These are phyloP conservation scores for Cymbopogon flexuosus DNA, from an alignment of 202 grass and related monocot species.

Conservation along the genomic window DNA sequence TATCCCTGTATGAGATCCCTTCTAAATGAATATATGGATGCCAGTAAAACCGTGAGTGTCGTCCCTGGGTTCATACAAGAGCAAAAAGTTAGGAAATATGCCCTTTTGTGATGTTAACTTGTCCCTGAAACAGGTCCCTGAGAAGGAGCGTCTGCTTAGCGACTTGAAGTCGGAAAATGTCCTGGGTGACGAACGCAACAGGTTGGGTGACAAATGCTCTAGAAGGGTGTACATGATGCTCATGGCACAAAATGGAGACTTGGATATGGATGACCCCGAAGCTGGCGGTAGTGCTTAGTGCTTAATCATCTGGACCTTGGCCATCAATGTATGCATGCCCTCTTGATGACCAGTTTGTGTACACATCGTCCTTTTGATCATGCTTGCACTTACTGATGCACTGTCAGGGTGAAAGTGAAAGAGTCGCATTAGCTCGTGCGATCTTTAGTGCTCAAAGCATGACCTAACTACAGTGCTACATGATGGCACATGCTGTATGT, in stretches of 20 bases:
- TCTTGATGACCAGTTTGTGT: not conserved
- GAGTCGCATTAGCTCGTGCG: not conserved
- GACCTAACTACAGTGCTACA: not conserved
- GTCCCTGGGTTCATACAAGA: not conserved
- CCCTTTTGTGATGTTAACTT: not conserved
- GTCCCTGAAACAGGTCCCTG: slow-evolving; percentile 40
- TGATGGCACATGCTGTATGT: not conserved
- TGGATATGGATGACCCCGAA: slow-evolving; percentile 44
- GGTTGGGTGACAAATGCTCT: slow-evolving; percentile 57
- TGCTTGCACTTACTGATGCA: not conserved
- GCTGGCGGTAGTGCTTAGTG: slow-evolving; percentile 19
- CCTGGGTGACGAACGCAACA: slow-evolving; percentile 47
- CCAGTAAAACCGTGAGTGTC: slow-evolving; percentile 58
- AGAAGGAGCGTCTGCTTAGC: slow-evolving; percentile 73
- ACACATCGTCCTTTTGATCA: slow-evolving; percentile 3
- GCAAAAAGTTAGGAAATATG: not conserved
- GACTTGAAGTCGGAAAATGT: slow-evolving; percentile 48
- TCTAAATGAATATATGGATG: slow-evolving; percentile 82
- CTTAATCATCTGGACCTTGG: slow-evolving; percentile 25
- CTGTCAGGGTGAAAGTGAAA: slow-evolving; percentile 30
- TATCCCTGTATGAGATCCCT: slow-evolving; percentile 75
- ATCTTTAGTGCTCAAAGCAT: not conserved
- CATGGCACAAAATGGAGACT: slow-evolving; percentile 57
- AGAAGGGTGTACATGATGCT: slow-evolving; percentile 66
- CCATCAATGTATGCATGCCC: not conserved